Evolutionary conservation across 768 basidiomycete species (phyloP).

Genomic region (Rhizopogon sp.): DNA sequence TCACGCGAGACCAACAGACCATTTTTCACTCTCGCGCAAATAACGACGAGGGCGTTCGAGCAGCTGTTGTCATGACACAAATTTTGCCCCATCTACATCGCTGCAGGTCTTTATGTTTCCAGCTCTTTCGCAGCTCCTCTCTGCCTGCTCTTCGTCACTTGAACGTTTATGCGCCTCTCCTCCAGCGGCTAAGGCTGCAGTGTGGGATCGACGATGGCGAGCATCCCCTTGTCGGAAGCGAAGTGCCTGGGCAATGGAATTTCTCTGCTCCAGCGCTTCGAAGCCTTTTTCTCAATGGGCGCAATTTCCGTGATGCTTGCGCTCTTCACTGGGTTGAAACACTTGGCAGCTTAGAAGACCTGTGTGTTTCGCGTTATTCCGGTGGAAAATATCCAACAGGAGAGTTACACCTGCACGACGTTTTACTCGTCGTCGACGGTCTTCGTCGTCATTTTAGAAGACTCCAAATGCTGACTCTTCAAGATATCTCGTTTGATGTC

Average conservation of each 20-base stretch:
- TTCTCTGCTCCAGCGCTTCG: conserved; percentile 1
- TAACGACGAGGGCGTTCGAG: background rate
- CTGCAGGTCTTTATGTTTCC: conserved; percentile 1
- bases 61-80: background rate
- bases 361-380: background rate
- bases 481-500: background rate
- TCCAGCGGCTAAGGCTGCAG: conserved; percentile 2
- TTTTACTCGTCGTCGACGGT: background rate
- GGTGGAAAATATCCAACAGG: background rate
- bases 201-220: conserved; percentile 4
- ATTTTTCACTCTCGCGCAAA: background rate
- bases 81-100: conserved; percentile 2
- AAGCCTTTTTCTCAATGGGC: conserved; percentile 4
- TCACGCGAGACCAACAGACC: background rate
- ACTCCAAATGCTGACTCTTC: background rate
- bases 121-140: conserved; percentile 4
- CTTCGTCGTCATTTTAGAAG: background rate
- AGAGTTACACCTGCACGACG: background rate
- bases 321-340: background rate
- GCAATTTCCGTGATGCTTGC: conserved; percentile 2
- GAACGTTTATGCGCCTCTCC: background rate
- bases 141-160: conserved; percentile 4
- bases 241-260: background rate
- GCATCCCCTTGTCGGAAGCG: background rate
- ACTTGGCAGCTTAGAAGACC: background rate